Base-by-base conservation (phyloP, 2,329 filamentous ascomycete species). In the Zarea fungicola region DNA sequence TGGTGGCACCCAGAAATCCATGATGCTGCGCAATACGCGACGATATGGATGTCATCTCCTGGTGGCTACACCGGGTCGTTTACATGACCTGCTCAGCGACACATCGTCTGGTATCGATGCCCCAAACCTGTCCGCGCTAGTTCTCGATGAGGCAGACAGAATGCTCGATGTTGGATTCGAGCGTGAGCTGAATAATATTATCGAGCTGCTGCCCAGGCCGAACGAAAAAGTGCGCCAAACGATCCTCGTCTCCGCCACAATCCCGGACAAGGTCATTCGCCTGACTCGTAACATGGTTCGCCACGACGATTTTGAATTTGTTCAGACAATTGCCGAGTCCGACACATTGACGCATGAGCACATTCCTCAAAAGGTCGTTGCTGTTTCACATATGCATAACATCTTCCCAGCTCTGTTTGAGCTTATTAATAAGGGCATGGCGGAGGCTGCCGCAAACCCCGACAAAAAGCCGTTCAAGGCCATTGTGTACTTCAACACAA, bases 101-200 rank as follows among this genome's bases (percentile, higher is more conserved):
- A 68, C 72, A 0, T 61, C 64, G 48, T 80, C 75, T 49, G 77
- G 80, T 21, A 79, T 95, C 32, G 71, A 73, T 19, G 87, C 87
- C 67, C 90, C 63, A 66, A 91, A 88, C 65, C 85, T 97, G 74
- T 87, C 89, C 65, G 95, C 93, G 57, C 77, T 99, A 39, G 90
- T 97, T 55, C 84, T 99, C 40, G 93, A 99, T 59, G 93, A 99
- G 76, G 93, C 93, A 60, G 93, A 99, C 70, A 88, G 93, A 59
- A 96, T 99, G 88, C 80, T 99, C 64, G 93, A 99, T 72, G 93
- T 95, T 75, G 93, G 87, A 3, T 92, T 92, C 60, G 74, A 84
- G 49, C 72, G 74, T 29, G 84, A 83, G 49, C 76, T 92, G 43
- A 67, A 74, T 42, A 65, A 78, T 2, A 88, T 92, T 48, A 69